Evolutionary conservation across 164 flowering plant genomes (phyloP).

Genomic region (Vitis riparia): DNA sequence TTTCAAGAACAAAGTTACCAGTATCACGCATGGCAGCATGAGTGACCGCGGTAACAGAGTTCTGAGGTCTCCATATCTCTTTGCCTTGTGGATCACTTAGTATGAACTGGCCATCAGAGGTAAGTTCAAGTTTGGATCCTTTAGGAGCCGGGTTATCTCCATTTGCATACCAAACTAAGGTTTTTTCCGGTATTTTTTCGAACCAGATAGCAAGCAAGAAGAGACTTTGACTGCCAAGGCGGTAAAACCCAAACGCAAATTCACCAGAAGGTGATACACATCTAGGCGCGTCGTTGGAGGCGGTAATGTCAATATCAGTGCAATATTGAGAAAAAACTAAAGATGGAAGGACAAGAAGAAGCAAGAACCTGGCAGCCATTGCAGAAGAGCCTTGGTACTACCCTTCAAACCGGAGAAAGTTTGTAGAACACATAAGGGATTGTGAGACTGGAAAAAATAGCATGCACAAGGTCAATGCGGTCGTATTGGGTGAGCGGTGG

Average conservation of each 20-base stretch:
- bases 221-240: constrained; percentile 3
- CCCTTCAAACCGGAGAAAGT: too few species aligned
- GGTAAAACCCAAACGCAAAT: constrained; percentile 32
- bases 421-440: too few species aligned
- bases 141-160: constrained; percentile 7
- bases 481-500: too few species aligned
- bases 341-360: too few species aligned
- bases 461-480: too few species aligned
- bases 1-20: constrained; percentile 1
- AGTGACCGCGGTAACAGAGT: background rate
- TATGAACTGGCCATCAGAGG: too few species aligned
- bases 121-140: constrained; percentile 4
- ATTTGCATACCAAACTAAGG: constrained; percentile 32
- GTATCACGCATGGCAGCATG: constrained; percentile 3
- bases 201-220: constrained; percentile 33
- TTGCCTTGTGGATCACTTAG: too few species aligned
- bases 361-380: too few species aligned
- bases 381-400: too few species aligned
- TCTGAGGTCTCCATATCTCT: too few species aligned
- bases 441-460: too few species aligned
- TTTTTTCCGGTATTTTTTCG: background rate
- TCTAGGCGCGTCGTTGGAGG: background rate
- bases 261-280: constrained; percentile 36
- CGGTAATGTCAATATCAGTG: constrained; percentile 9
- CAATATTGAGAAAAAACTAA: too few species aligned